Evolutionary conservation across 73 alveolate species (phyloP).

Genomic region (Tetrahymena borealis): DNA sequence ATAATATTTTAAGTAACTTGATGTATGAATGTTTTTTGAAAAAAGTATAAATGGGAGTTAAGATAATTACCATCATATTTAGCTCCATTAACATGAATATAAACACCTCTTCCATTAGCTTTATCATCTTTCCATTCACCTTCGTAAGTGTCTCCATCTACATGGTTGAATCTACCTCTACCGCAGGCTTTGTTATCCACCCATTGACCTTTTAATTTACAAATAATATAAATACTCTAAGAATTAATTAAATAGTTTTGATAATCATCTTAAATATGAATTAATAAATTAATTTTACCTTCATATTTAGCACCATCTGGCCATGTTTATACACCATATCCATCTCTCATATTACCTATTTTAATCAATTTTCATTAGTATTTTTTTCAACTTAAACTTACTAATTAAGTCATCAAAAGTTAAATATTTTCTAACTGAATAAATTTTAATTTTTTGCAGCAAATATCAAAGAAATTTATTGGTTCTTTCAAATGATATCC

Average conservation of each 20-base stretch:
- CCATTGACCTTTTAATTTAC: slow-evolving; percentile 69
- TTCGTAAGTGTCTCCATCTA: slow-evolving; percentile 75
- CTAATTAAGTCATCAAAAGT: no score
- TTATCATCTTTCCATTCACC: slow-evolving; percentile 65
- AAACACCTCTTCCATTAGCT: slow-evolving; percentile 65
- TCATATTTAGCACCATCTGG: slow-evolving; percentile 46
- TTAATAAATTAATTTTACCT: not conserved
- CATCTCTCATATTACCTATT: slow-evolving; percentile 29
- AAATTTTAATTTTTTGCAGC: not conserved
- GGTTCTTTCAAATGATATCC: no score
- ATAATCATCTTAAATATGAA: not conserved
- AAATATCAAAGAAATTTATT: no score
- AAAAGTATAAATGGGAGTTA: not conserved
- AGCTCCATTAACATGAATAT: slow-evolving; percentile 64
- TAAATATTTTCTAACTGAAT: not conserved
- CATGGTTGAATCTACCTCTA: slow-evolving; percentile 70
- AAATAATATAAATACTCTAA: slow-evolving; percentile 19
- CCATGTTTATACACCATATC: slow-evolving; percentile 34
- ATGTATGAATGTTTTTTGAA: no score
- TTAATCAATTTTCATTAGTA: slow-evolving; percentile 21
- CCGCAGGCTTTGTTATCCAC: slow-evolving; percentile 64
- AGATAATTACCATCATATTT: slow-evolving; percentile 45
- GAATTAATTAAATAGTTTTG: not conserved
- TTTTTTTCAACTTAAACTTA: no score
- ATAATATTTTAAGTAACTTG: not conserved